Conservation (phyloP, 352 stramenopile genomes). For the Pythium folliculosum region DNA sequence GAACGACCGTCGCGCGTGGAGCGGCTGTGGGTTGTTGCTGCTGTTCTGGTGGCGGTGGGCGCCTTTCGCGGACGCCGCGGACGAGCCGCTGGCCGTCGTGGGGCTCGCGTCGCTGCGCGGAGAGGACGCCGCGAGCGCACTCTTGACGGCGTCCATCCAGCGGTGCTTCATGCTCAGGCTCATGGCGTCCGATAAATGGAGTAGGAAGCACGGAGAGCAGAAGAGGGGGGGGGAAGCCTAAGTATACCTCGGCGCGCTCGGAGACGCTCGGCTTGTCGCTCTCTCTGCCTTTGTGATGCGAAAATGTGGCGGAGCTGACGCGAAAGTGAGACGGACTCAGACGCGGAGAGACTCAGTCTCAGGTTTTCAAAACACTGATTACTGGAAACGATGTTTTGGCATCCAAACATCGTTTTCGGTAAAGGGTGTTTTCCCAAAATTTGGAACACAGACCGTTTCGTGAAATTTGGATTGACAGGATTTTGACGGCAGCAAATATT, state of each 20-base stretch:
- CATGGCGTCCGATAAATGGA: not conserved
- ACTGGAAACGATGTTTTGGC: too few relatives aligned
- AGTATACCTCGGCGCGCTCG: not conserved
- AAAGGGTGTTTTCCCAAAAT: too few relatives aligned
- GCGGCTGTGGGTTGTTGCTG: slow-evolving; percentile 9
- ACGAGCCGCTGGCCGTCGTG: not conserved
- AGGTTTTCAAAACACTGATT: too few relatives aligned
- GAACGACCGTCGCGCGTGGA: slow-evolving; percentile 19
- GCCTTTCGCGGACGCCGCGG: not conserved
- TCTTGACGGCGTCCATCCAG: slow-evolving; percentile 76
- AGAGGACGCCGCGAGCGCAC: slow-evolving; percentile 43
- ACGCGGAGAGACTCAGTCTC: not conserved
- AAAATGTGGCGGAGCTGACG: not conserved
- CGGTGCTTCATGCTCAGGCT: slow-evolving; percentile 55
- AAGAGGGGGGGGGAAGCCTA: not conserved
- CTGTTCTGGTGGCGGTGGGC: not conserved
- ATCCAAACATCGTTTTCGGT: too few relatives aligned
- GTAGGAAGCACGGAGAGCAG: not conserved
- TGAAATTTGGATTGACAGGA: too few relatives aligned
- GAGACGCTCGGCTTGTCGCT: not conserved
- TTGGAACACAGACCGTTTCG: too few relatives aligned
- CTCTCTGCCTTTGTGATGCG: not conserved
- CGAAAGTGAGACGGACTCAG: slow-evolving; percentile 4
- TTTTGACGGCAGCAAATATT: too few relatives aligned
- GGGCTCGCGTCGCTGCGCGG: slow-evolving; percentile 25